These are phyloP conservation scores for Podila clonocystis DNA, from an alignment of 192 early-diverging fungal genomes.

Conservation along the genomic window DNA sequence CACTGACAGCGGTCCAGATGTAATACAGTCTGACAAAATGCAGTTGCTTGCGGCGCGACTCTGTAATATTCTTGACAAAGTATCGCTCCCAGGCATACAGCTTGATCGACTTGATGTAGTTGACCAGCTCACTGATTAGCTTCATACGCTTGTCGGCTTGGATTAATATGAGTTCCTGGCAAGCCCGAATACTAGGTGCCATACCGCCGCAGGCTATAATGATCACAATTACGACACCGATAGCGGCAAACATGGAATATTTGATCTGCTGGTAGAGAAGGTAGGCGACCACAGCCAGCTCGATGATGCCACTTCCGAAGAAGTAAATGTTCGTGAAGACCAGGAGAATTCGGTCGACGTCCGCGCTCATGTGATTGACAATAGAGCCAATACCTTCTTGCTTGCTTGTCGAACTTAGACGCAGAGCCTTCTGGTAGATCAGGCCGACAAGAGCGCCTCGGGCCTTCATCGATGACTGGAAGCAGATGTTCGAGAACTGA, in stretches of 20 bases:
- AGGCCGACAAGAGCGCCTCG: slow-evolving; percentile 60
- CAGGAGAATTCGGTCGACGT: slow-evolving; percentile 32
- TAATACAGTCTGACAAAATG: slow-evolving; percentile 21
- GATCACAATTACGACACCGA: slow-evolving; percentile 22
- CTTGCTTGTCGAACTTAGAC: slow-evolving; percentile 59
- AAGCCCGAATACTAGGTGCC: neutral
- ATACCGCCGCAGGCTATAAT: neutral
- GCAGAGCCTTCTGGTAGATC: slow-evolving; percentile 70
- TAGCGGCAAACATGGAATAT: slow-evolving; percentile 36
- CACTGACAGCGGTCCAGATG: slow-evolving; percentile 1
- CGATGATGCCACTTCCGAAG: slow-evolving; percentile 27
- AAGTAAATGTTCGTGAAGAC: slow-evolving; percentile 30
- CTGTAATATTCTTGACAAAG: slow-evolving; percentile 41
- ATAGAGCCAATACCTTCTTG: slow-evolving; percentile 66
- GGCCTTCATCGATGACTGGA: slow-evolving; percentile 50
- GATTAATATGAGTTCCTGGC: slow-evolving; percentile 15
- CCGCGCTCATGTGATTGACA: slow-evolving; percentile 69
- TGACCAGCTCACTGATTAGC: slow-evolving; percentile 71
- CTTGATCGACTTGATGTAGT: slow-evolving; percentile 76
- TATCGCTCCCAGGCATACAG: slow-evolving; percentile 73
- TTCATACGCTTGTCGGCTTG: slow-evolving; percentile 70
- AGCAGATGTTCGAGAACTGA: slow-evolving; percentile 31
- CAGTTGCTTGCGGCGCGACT: slow-evolving; percentile 48
- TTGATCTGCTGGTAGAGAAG: slow-evolving; percentile 32
- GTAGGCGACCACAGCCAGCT: slow-evolving; percentile 15